These are phyloP conservation scores for Ophiostoma triangulosporum DNA, from an alignment of 2,329 filamentous ascomycete genomes.

Conservation along the genomic window DNA sequence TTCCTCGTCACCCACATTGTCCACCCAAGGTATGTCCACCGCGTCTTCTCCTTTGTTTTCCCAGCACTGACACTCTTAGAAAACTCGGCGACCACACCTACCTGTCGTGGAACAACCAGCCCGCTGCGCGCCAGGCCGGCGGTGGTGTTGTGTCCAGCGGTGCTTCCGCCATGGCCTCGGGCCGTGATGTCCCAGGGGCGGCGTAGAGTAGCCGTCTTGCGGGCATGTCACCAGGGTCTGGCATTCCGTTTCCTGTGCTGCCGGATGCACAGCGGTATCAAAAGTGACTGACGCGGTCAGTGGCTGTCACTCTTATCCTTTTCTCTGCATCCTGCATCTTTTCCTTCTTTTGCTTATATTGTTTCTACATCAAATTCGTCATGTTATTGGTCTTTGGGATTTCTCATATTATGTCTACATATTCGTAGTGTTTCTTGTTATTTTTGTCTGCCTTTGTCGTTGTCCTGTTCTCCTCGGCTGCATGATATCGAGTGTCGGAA, in stretches of 20 bases:
- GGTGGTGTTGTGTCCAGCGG: slow-evolving; percentile 15
- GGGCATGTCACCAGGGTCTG: neutral
- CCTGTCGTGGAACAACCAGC: slow-evolving; percentile 75
- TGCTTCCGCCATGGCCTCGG: slow-evolving; percentile 33
- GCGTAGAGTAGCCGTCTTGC: slow-evolving; percentile 7
- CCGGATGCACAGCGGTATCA: neutral
- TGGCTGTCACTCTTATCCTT: neutral
- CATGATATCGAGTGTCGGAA: neutral
- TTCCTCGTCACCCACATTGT: slow-evolving; percentile 88
- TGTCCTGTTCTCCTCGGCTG: neutral
- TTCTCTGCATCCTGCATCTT: neutral
- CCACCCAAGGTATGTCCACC: slow-evolving; percentile 58
- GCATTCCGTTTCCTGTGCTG: neutral
- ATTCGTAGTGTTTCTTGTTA: neutral
- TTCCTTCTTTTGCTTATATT: neutral
- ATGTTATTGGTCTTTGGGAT: neutral
- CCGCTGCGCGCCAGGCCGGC: slow-evolving; percentile 20
- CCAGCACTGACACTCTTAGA: slow-evolving; percentile 30
- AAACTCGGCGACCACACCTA: slow-evolving; percentile 98
- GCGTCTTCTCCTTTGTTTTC: neutral
- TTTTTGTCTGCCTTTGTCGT: neutral
- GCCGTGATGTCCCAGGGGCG: slow-evolving; percentile 33
- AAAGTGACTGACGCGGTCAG: too few relatives aligned
- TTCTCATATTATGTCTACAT: neutral
- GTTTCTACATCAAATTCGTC: neutral